phyloP scores from a whole-genome alignment of 2,329 filamentous ascomycete genomes.

The Venturia pyrina region DNA sequence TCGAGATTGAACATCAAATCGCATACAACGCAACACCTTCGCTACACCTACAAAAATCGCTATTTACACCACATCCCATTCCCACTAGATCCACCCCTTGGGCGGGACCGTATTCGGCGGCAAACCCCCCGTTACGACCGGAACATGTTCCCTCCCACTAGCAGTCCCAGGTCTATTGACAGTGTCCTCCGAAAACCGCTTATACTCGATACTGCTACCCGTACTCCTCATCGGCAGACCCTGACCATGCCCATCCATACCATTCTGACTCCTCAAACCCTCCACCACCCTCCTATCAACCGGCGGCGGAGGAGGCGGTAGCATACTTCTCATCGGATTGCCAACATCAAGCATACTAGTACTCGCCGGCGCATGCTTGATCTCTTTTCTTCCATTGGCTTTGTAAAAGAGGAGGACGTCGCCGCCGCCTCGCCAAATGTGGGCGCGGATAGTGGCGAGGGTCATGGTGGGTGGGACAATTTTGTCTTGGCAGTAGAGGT shows the following conservation, averaged over 20 bases:
- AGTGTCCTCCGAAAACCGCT: background rate
- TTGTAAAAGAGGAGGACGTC: constrained; percentile 90
- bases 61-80: background rate
- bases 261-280: background rate
- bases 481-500: constrained; percentile 89
- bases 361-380: constrained; percentile 20
- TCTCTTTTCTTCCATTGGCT: constrained; percentile 71
- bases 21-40: background rate
- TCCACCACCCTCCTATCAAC: background rate
- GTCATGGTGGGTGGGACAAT: constrained; percentile 79
- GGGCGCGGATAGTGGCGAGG: constrained; percentile 81
- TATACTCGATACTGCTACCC: background rate
- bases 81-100: background rate
- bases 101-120: background rate
- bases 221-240: background rate
- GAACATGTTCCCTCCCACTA: background rate
- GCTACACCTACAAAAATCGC: background rate
- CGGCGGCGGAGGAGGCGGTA: background rate
- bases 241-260: background rate
- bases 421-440: constrained; percentile 90
- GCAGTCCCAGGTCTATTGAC: background rate
- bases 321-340: background rate
- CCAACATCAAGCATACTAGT: background rate
- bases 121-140: background rate
- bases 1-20: background rate